Base-by-base conservation (phyloP, 2,329 filamentous ascomycete species). In the Elsinoe necatrix region DNA sequence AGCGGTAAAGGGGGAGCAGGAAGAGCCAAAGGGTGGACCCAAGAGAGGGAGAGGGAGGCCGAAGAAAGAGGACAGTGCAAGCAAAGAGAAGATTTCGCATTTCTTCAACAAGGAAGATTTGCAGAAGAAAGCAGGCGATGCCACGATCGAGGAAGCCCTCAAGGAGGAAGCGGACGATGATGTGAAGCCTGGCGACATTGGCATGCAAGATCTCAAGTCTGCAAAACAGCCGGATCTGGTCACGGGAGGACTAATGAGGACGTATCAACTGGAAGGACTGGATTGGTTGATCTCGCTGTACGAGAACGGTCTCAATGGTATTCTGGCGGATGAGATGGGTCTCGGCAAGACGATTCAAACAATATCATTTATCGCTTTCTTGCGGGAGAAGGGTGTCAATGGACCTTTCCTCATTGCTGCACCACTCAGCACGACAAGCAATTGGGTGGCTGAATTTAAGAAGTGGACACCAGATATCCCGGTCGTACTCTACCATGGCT, bases 401-500 rank as follows among this genome's bases (percentile, higher is more conserved):
- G 93, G 93, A 0, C 93, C 93, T 0, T 95, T 96, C 66, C 72
- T 98, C 20, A 89, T 98, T 55, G 85, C 93, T 5, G 90, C 91
- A 0, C 93, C 93, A 0, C 72, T 97, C 3, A 96, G 90, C 66
- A 97, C 93, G 0, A 79, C 96, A 0, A 90, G 86, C 37, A 98
- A 97, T 67, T 98, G 93, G 93, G 85, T 95, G 41, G 87, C 93
- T 41, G 93, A 98, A 66, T 96, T 97, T 63, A 78, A 84, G 31
- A 86, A 86, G 63, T 98, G 91, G 90, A 89, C 89, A 0, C 93
- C 93, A 0, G 80, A 80, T 1, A 92, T 97, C 37, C 90, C 92
- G 0, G 90, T 93, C 0, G 77, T 95, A 51, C 80, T 97, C 62
- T 97, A 97, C 64, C 93, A 98, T 64, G 93, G 93, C 7, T 85